Conservation (phyloP, 1,284 basidiomycete species). For the Malassezia brasiliensis region DNA sequence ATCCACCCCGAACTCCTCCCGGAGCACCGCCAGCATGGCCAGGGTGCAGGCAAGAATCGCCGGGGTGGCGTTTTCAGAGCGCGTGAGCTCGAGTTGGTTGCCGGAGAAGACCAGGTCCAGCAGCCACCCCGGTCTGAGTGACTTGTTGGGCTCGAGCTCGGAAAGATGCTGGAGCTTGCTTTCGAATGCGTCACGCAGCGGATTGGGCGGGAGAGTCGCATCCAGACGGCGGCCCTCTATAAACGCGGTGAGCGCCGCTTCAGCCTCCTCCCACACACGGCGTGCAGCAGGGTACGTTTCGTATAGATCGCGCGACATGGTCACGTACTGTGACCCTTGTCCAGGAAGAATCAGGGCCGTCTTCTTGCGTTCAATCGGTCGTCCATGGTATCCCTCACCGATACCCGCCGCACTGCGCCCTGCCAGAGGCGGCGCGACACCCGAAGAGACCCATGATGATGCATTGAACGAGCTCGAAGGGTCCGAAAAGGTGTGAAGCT, state of each 20-base stretch:
- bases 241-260: conserved; percentile 34
- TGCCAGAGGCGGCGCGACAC: conserved; percentile 25
- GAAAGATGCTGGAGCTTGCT: conserved; percentile 29
- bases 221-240: conserved; percentile 23
- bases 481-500: conserved; percentile 41
- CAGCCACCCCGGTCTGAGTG: conserved; percentile 30
- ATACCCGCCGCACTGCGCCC: conserved; percentile 23
- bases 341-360: conserved; percentile 43
- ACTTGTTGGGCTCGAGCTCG: conserved; percentile 19
- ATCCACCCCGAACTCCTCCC: conserved; percentile 38
- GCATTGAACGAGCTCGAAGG: conserved; percentile 43
- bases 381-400: conserved; percentile 22
- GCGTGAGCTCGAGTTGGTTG: conserved; percentile 42
- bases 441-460: conserved; percentile 31
- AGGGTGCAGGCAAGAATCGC: conserved; percentile 40
- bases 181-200: conserved; percentile 28
- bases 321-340: conserved; percentile 45
- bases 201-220: conserved; percentile 15
- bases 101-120: conserved; percentile 37
- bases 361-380: conserved; percentile 29
- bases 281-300: conserved; percentile 34
- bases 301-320: conserved; percentile 44
- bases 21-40: conserved; percentile 39
- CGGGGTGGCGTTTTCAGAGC: conserved; percentile 42
- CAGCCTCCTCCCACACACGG: conserved; percentile 39